Conservation (phyloP, 1,284 basidiomycete genomes). For the Ustilago esculenta region DNA sequence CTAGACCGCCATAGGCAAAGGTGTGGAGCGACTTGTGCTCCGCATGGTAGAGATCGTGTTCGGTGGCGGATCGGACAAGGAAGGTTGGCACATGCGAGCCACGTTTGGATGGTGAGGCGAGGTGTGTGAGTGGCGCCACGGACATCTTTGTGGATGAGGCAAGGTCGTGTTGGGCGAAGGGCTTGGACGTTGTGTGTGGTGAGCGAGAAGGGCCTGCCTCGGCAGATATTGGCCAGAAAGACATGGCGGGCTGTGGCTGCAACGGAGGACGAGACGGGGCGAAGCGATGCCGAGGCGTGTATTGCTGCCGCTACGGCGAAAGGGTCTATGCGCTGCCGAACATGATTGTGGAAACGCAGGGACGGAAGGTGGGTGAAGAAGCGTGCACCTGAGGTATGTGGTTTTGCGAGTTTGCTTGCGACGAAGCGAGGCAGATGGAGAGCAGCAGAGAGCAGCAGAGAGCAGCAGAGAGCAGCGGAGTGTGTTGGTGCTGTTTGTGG, state of each 20-base stretch:
- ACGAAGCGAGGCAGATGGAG: neutral
- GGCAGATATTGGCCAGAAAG: constrained; percentile 25
- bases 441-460: too few species aligned
- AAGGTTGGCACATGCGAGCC: constrained; percentile 39
- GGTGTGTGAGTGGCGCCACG: neutral
- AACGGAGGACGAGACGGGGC: neutral
- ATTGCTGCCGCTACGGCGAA: neutral
- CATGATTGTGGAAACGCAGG: constrained; percentile 4
- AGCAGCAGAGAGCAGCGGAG: too few species aligned
- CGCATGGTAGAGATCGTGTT: constrained; percentile 38
- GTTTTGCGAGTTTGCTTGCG: too few species aligned
- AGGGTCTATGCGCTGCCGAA: neutral
- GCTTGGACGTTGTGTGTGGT: constrained; percentile 12
- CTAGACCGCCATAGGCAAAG: constrained; percentile 27
- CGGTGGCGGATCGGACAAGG: constrained; percentile 36
- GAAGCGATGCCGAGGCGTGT: neutral
- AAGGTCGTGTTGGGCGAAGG: constrained; percentile 7
- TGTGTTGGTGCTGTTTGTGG: neutral
- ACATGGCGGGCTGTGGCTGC: constrained; percentile 9
- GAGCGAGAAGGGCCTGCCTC: constrained; percentile 40
- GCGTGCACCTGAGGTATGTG: too few species aligned
- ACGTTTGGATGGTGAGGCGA: constrained; percentile 16
- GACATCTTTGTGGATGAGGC: constrained; percentile 15
- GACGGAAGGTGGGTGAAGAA: too few species aligned
- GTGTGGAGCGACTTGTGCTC: constrained; percentile 34